phyloP scores from a whole-genome alignment of 1,284 basidiomycete genomes.

The Sanghuangporus sanghuang region DNA sequence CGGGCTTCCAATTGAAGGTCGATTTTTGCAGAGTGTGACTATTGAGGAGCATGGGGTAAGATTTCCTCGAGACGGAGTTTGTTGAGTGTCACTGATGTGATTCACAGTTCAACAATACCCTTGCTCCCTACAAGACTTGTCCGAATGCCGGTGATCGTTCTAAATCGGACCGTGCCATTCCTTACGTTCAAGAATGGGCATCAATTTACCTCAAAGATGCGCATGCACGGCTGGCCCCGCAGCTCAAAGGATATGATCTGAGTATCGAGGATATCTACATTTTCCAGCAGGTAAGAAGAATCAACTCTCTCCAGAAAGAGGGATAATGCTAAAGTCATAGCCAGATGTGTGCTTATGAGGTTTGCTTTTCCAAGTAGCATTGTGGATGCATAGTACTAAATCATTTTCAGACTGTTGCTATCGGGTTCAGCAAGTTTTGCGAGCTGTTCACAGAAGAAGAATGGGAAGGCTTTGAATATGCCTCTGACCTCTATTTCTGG shows the following conservation, averaged over 20 bases:
- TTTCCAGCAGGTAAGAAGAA: slow-evolving; percentile 50
- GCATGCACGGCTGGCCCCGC: slow-evolving; percentile 51
- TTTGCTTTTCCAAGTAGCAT: slow-evolving; percentile 25
- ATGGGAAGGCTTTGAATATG: slow-evolving; percentile 85
- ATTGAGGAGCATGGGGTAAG: slow-evolving; percentile 63
- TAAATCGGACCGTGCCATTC: slow-evolving; percentile 52
- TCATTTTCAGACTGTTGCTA: slow-evolving; percentile 69
- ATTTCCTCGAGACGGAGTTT: not conserved
- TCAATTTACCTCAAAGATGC: slow-evolving; percentile 68
- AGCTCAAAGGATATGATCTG: slow-evolving; percentile 62
- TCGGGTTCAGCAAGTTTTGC: slow-evolving; percentile 90
- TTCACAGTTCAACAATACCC: slow-evolving; percentile 71
- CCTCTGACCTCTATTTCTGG: slow-evolving; percentile 53
- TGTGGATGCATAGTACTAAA: not conserved
- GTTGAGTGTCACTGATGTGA: not conserved
- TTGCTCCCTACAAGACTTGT: slow-evolving; percentile 72
- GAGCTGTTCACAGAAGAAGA: slow-evolving; percentile 85
- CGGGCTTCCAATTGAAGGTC: slow-evolving; percentile 70
- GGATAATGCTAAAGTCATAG: slow-evolving; percentile 12
- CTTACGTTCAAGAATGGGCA: slow-evolving; percentile 62
- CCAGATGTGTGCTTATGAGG: slow-evolving; percentile 78
- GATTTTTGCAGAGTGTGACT: slow-evolving; percentile 79
- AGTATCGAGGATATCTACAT: slow-evolving; percentile 66
- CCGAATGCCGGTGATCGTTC: slow-evolving; percentile 46
- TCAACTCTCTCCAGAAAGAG: not conserved